Conservation (phyloP, 1,284 basidiomycete genomes). For the Tilletia horrida region DNA sequence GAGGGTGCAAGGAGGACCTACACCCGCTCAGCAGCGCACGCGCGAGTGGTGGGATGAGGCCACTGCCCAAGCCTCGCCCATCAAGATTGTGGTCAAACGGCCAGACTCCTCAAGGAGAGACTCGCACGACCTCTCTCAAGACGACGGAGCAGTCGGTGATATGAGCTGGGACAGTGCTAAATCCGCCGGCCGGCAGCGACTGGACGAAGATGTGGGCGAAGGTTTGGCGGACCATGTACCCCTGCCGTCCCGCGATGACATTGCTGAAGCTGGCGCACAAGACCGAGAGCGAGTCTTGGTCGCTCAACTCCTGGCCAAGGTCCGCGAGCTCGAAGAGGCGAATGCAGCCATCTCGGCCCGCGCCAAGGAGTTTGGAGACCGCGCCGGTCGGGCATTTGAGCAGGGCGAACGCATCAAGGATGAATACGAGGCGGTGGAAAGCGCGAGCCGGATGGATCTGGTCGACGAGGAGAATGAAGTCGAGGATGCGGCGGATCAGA, state of each 20-base stretch:
- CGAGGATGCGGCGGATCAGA: neutral
- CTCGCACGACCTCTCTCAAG: no score
- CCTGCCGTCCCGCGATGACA: neutral
- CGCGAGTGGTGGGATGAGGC: conserved; percentile 16
- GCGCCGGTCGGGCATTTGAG: conserved; percentile 39
- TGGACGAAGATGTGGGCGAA: neutral
- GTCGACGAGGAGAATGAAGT: conserved; percentile 6
- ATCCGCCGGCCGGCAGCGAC: neutral
- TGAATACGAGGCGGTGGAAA: conserved; percentile 35
- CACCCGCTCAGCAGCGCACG: neutral
- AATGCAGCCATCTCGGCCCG: conserved; percentile 37
- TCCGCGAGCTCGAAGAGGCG: conserved; percentile 46
- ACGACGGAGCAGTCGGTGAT: neutral
- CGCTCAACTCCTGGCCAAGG: conserved; percentile 41
- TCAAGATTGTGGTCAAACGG: conserved; percentile 6
- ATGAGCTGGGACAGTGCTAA: neutral
- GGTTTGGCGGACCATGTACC: neutral
- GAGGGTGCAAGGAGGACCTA: neutral
- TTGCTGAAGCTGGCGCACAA: neutral
- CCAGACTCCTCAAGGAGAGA: neutral
- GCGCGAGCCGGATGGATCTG: conserved; percentile 21
- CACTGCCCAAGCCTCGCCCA: conserved; percentile 4
- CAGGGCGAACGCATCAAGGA: conserved; percentile 44
- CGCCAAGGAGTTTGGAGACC: conserved; percentile 39
- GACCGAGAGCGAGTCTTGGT: conserved; percentile 36